Conservation (phyloP, 495 filamentous ascomycete species). For the Xylaria palmicola region DNA sequence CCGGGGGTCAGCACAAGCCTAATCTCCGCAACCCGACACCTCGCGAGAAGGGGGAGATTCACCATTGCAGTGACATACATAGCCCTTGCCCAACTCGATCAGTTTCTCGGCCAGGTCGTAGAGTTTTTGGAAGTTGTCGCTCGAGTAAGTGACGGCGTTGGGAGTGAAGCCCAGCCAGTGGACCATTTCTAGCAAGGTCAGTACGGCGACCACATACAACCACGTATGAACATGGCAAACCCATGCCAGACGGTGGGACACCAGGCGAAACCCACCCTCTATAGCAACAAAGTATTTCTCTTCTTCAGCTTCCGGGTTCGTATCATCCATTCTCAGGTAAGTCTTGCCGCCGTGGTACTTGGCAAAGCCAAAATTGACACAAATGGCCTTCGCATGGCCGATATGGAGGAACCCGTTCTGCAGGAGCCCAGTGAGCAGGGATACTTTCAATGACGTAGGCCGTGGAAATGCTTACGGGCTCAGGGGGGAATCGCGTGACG, state of each 20-base stretch:
- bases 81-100: constrained; percentile 66
- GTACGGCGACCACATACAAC: not conserved
- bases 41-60: not conserved
- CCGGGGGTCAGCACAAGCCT: not conserved
- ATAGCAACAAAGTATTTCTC: constrained; percentile 77
- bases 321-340: constrained; percentile 67
- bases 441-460: constrained; percentile 44
- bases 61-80: constrained; percentile 60
- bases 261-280: constrained; percentile 25
- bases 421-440: not conserved
- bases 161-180: constrained; percentile 83
- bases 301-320: constrained; percentile 81
- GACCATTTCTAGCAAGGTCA: constrained; percentile 58
- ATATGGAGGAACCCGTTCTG: constrained; percentile 71
- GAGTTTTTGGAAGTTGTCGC: constrained; percentile 80
- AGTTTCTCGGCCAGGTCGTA: constrained; percentile 88
- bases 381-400: constrained; percentile 94
- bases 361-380: constrained; percentile 95
- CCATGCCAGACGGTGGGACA: not conserved
- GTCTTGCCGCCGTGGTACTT: constrained; percentile 74
- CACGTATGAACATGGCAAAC: not conserved
- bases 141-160: constrained; percentile 70
- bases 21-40: not conserved
- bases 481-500: constrained; percentile 86
- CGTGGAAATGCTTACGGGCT: constrained; percentile 56